Evolutionary conservation across 139 green algal species (phyloP).

Genomic region (Penium margaritaceum): DNA sequence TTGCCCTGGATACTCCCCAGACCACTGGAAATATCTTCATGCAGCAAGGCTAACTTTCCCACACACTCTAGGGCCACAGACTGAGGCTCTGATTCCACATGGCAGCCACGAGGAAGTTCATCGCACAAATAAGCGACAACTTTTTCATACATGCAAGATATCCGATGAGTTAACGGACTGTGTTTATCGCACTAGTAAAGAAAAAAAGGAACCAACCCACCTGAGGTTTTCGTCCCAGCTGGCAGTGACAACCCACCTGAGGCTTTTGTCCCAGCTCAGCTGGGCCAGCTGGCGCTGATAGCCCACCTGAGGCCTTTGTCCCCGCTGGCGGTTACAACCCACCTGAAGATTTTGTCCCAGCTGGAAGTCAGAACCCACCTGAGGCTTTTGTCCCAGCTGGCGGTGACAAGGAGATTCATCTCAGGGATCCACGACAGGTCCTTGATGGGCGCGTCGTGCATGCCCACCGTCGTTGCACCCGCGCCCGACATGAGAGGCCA

Average conservation of each 20-base stretch:
- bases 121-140: constrained; percentile 62
- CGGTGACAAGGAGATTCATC: constrained; percentile 74
- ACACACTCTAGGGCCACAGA: not conserved
- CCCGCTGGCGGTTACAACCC: too few relatives aligned
- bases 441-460: constrained; percentile 77
- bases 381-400: constrained; percentile 69
- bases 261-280: too few relatives aligned
- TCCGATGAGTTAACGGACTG: not conserved
- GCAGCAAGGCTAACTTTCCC: not conserved
- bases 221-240: too few relatives aligned
- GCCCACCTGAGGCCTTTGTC: too few relatives aligned
- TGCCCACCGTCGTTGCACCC: constrained; percentile 62
- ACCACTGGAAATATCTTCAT: not conserved
- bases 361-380: constrained; percentile 40
- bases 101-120: constrained; percentile 72
- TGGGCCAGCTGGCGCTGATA: too few relatives aligned
- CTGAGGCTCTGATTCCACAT: constrained; percentile 69
- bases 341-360: too few relatives aligned
- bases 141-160: constrained; percentile 61
- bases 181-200: not conserved
- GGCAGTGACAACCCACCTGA: constrained; percentile 41
- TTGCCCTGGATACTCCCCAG: too few relatives aligned
- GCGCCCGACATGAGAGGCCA: constrained; percentile 85
- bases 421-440: constrained; percentile 63
- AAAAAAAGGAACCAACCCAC: too few relatives aligned